These are phyloP conservation scores for Dactylonectria estremocensis DNA, from an alignment of 2,329 filamentous ascomycete species.

Conservation along the genomic window DNA sequence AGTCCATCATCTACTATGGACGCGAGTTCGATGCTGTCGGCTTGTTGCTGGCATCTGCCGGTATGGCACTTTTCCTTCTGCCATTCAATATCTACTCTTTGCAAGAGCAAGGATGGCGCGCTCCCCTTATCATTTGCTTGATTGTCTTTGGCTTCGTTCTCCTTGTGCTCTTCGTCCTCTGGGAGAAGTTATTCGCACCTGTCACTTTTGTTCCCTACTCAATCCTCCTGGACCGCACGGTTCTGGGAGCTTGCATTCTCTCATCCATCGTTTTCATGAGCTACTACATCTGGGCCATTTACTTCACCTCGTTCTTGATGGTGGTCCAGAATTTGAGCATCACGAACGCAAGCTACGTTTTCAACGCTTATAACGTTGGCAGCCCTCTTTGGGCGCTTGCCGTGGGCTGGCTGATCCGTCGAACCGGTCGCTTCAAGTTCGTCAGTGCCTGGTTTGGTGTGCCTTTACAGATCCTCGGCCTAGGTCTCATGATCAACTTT, in stretches of 20 bases:
- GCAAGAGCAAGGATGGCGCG: constrained; percentile 62
- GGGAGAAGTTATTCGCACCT: constrained; percentile 70
- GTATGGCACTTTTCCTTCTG: constrained; percentile 72
- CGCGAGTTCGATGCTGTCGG: constrained; percentile 68
- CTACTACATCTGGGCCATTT: constrained; percentile 64
- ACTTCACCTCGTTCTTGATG: constrained; percentile 67
- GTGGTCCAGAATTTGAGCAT: constrained; percentile 66
- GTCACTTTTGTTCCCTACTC: constrained; percentile 70
- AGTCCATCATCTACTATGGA: constrained; percentile 57
- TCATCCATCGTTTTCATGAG: constrained; percentile 57
- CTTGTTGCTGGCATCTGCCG: constrained; percentile 67
- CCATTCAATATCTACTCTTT: constrained; percentile 69
- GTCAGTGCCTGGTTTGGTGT: constrained; percentile 66
- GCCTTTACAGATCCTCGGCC: constrained; percentile 67
- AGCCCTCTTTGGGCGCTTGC: constrained; percentile 59
- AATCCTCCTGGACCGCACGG: constrained; percentile 65
- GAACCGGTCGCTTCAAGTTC: constrained; percentile 68
- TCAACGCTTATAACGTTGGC: constrained; percentile 65
- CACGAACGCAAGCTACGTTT: constrained; percentile 65
- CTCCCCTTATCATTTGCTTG: constrained; percentile 67
- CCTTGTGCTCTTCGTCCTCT: constrained; percentile 68
- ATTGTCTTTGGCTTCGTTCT: constrained; percentile 70
- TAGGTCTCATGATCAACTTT: constrained; percentile 71
- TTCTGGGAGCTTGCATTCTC: constrained; percentile 63
- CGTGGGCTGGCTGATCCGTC: constrained; percentile 64